Percentiles rank a stretch among this genome's conserved stretches.
These are phyloP conservation scores for Sugiyamaella grinbergsii DNA, from an alignment of 1,139 yeast species.

Conservation along the genomic window DNA sequence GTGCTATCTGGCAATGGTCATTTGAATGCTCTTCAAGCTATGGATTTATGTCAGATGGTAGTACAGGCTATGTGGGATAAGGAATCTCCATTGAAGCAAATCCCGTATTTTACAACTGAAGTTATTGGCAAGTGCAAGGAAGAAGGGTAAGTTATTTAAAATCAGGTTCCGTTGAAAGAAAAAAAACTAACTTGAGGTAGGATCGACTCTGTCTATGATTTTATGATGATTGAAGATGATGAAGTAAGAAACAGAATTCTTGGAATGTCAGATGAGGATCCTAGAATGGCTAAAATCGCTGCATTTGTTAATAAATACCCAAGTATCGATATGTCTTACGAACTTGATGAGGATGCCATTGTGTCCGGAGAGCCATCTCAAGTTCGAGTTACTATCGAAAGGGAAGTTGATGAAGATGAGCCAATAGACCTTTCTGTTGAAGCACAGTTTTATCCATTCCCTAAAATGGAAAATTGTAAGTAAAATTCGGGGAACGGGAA, in stretches of 20 bases:
- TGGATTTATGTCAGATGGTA: conserved; percentile 89
- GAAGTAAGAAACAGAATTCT: conserved; percentile 69
- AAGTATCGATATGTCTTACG: conserved; percentile 66
- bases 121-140: conserved; percentile 61
- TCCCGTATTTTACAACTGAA: conserved; percentile 65
- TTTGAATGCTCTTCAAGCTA: conserved; percentile 74
- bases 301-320: conserved; percentile 89
- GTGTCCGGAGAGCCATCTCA: conserved; percentile 51
- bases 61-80: conserved; percentile 85
- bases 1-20: conserved; percentile 77
- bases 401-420: conserved; percentile 66
- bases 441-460: conserved; percentile 57
- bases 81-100: conserved; percentile 77
- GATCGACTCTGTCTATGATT: conserved; percentile 76
- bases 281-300: conserved; percentile 65
- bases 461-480: conserved; percentile 57
- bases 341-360: conserved; percentile 48
- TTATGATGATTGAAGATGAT: conserved; percentile 80
- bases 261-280: conserved; percentile 52
- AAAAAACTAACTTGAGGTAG: conserved; percentile 38
- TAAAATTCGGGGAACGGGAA: conserved; percentile 15
- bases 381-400: conserved; percentile 57
- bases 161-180: neutral
- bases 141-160: conserved; percentile 35
- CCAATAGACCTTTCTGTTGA: conserved; percentile 55